phyloP scores from a whole-genome alignment of 345 rosid species.

The Balakata baccata region DNA sequence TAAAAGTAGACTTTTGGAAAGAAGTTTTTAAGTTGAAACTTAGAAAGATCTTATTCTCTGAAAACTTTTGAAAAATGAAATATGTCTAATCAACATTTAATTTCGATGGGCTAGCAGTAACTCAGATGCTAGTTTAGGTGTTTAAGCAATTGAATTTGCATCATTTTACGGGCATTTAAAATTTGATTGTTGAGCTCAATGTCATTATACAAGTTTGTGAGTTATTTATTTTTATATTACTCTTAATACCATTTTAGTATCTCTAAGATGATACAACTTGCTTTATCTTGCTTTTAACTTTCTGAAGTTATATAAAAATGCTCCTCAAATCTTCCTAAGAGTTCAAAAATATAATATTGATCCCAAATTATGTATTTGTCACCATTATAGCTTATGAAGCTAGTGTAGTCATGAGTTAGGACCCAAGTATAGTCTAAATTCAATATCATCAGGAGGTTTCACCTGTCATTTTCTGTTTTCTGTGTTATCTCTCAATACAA shows the following conservation, averaged over 20 bases:
- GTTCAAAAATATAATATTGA: not conserved
- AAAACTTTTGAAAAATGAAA: not conserved
- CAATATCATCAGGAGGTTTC: not conserved
- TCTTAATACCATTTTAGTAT: not conserved
- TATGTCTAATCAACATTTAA: not conserved
- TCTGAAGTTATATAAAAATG: not conserved
- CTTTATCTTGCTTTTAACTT: not conserved
- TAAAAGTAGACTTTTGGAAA: not conserved
- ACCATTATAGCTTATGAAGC: not conserved
- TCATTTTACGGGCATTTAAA: not conserved
- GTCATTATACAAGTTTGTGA: not conserved
- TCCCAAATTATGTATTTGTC: not conserved
- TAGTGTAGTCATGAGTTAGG: not conserved
- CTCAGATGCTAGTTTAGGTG: not conserved
- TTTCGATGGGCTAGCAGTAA: not conserved
- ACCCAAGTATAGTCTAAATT: not conserved
- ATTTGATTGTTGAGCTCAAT: not conserved
- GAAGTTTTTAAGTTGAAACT: not conserved
- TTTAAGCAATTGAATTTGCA: conserved; percentile 3
- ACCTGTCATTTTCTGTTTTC: not conserved
- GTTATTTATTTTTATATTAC: not conserved
- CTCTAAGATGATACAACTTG: conserved; percentile 1
- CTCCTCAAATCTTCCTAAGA: not conserved
- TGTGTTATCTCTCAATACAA: not conserved
- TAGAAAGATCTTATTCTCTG: not conserved